Evolutionary conservation across 1,139 yeast species (phyloP).

Genomic region (Wickerhamomyces sp.): DNA sequence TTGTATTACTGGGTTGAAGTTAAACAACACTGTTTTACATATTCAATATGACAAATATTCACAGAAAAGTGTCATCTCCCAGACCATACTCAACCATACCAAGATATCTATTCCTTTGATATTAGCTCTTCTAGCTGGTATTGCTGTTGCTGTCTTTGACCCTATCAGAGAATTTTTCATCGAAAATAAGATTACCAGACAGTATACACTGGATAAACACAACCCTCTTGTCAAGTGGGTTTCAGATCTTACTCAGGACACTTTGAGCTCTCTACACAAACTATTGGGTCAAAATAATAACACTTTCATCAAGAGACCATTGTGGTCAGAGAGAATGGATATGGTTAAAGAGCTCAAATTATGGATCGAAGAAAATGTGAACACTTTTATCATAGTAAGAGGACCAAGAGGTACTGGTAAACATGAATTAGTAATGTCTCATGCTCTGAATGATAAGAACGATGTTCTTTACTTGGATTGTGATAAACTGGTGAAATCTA

Average conservation of each 20-base stretch:
- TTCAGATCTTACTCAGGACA: constrained; percentile 31
- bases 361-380: constrained; percentile 74
- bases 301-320: constrained; percentile 34
- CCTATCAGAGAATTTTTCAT: constrained; percentile 86
- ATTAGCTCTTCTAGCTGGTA: constrained; percentile 60
- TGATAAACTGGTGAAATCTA: constrained; percentile 63
- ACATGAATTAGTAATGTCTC: constrained; percentile 68
- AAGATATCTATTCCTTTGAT: constrained; percentile 56
- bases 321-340: constrained; percentile 72
- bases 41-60: constrained; percentile 61
- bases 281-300: constrained; percentile 32
- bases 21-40: constrained; percentile 63
- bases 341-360: constrained; percentile 63
- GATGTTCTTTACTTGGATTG: constrained; percentile 75
- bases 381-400: constrained; percentile 78
- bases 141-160: constrained; percentile 84
- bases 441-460: constrained; percentile 51
- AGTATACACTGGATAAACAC: constrained; percentile 34
- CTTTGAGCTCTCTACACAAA: constrained; percentile 34
- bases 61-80: constrained; percentile 47
- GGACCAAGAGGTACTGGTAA: constrained; percentile 98
- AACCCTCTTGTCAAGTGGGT: constrained; percentile 29
- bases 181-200: constrained; percentile 63
- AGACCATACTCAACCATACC: constrained; percentile 68
- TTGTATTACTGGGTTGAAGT: constrained; percentile 74